Evolutionary conservation across 2,329 filamentous ascomycete genomes (phyloP).

Genomic region (Davidsoniella neocaledoniae): DNA sequence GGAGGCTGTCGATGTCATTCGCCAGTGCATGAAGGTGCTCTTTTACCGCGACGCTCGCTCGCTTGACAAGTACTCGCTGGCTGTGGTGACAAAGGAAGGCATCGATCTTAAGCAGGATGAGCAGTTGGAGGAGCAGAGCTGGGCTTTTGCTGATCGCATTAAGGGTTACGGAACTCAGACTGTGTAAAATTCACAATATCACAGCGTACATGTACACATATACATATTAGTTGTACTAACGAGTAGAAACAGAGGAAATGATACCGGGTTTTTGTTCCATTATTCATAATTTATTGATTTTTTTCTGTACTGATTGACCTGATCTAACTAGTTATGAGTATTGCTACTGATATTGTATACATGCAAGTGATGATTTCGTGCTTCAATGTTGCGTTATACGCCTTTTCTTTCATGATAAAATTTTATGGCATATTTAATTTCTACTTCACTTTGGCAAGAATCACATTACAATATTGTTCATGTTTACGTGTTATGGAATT

Average conservation of each 20-base stretch:
- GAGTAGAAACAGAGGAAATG: neutral
- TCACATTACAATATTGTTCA: too few species aligned
- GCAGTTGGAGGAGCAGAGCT: conserved; percentile 88
- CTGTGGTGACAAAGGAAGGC: conserved; percentile 75
- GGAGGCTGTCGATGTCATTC: conserved; percentile 61
- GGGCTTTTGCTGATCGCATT: conserved; percentile 93
- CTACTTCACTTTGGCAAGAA: too few species aligned
- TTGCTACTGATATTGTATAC: too few species aligned
- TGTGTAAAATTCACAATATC: conserved; percentile 23
- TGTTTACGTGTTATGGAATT: too few species aligned
- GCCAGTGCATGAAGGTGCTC: conserved; percentile 95
- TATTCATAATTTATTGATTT: neutral
- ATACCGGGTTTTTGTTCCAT: neutral
- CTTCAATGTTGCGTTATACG: too few species aligned
- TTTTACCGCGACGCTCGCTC: conserved; percentile 94
- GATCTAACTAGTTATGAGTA: too few species aligned
- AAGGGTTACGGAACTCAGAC: conserved; percentile 85
- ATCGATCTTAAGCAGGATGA: conserved; percentile 71
- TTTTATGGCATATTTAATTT: too few species aligned
- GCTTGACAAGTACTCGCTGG: conserved; percentile 80
- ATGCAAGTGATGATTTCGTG: too few species aligned
- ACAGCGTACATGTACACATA: too few species aligned
- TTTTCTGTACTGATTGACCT: too few species aligned
- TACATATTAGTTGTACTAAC: too few species aligned
- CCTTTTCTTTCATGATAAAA: too few species aligned